Percentiles rank a stretch among this genome's conserved stretches.
phyloP scores from a whole-genome alignment of 805 yeast genomes.

The Candida saitoana region DNA sequence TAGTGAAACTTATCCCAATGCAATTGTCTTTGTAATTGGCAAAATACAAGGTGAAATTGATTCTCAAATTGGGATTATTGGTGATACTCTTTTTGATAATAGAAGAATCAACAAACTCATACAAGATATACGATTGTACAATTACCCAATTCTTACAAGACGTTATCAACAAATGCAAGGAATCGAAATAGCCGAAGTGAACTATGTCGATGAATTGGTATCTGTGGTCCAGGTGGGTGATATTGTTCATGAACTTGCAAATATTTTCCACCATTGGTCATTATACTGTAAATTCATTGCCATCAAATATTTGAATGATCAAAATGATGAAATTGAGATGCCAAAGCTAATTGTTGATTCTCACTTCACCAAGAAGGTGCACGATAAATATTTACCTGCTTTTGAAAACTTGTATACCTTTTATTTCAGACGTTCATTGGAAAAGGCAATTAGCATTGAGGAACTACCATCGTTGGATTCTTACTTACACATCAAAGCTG shows the following conservation, averaged over 20 bases:
- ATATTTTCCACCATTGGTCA: conserved; percentile 83
- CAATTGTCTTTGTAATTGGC: conserved; percentile 63
- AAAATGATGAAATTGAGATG: conserved; percentile 27
- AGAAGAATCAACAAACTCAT: conserved; percentile 55
- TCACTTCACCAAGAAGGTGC: conserved; percentile 53
- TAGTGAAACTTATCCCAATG: conserved; percentile 44
- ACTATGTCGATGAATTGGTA: conserved; percentile 32
- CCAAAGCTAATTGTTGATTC: conserved; percentile 55
- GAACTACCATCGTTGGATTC: conserved; percentile 57
- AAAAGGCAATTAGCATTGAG: conserved; percentile 76
- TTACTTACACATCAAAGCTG: conserved; percentile 21
- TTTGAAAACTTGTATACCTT: conserved; percentile 63
- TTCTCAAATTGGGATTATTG: conserved; percentile 83
- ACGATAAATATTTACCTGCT: conserved; percentile 49
- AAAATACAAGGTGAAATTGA: conserved; percentile 85
- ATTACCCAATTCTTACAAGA: conserved; percentile 24
- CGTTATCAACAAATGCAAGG: conserved; percentile 12
- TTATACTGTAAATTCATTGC: conserved; percentile 71
- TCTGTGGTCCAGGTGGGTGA: conserved; percentile 67
- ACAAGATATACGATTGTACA: conserved; percentile 52
- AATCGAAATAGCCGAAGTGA: conserved; percentile 13
- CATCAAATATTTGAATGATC: conserved; percentile 48
- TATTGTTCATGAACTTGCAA: conserved; percentile 63
- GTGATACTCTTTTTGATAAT: conserved; percentile 80
- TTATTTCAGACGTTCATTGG: conserved; percentile 72